Evolutionary conservation across 1,139 yeast genomes (phyloP), one percentile per base, ranked within the genome.

Genomic region (Protomyces inundatus): DNA sequence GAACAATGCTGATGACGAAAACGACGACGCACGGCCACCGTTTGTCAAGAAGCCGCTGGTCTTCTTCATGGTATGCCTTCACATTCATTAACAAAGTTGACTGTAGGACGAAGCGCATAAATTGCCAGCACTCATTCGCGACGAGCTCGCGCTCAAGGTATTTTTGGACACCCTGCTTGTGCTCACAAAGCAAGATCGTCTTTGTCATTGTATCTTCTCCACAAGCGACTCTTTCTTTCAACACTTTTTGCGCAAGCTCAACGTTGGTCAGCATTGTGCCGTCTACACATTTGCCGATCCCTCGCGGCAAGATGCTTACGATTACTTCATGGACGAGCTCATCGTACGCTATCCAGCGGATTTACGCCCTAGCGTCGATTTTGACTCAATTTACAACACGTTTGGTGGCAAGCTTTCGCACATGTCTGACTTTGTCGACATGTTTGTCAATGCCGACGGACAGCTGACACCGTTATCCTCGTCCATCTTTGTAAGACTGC

Each of bases 181-280:
- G n/a, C 52, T 58, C 34, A 58, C 62, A 12, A 58, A 58, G 36
- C 62, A 58, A 39, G 62, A 58, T 35, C 55, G 62, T 16, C 37
- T 58, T 40, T 58, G 62, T 42, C 56, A 51, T 42, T 55, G 53
- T 16, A 16, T 58, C 35, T 35, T 58, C 42, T 51, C 55, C 33
- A 58, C 62, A 14, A 39, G 52, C n/a, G 62, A 58, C 35, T 52
- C 62, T 5, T 58, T 58, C 62, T 58, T 58, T 34, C 62, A 58
- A 42, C 62, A 58, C 53, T 58, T 58, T 35, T 35, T 58, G 14
- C 42, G 62, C 9, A 32, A 42, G 16, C 42, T 58, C 40, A 58
- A 58, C 40, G 62, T 58, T 14, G 62, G 62, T 9, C 62, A 58
- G n/a, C 62, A 58, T 23, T 48, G 56, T 2, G 56, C 53, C 16